phyloP scores from a whole-genome alignment of 2,329 filamentous ascomycete species.

The Thelonectria olida region DNA sequence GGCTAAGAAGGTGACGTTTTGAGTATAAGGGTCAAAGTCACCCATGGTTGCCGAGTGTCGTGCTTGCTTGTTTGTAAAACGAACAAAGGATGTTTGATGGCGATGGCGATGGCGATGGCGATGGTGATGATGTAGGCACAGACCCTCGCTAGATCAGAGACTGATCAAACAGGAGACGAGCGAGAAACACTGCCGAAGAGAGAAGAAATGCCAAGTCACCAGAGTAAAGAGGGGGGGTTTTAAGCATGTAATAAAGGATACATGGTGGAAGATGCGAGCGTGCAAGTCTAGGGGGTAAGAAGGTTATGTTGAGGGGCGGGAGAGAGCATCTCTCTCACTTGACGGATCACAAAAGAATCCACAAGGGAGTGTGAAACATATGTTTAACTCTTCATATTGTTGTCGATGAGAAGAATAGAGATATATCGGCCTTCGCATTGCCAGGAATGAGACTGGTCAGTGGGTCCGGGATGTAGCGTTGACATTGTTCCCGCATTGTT shows the following conservation, averaged over 20 bases:
- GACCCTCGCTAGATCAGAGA: neutral
- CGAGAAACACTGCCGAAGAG: neutral
- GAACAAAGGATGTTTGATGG: neutral
- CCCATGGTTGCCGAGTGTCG: constrained; percentile 29
- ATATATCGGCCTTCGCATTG: constrained; percentile 31
- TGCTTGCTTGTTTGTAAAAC: neutral
- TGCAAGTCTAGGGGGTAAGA: neutral
- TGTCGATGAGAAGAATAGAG: constrained; percentile 27
- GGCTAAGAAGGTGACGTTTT: constrained; percentile 48
- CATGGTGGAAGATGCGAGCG: neutral
- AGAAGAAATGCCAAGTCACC: neutral
- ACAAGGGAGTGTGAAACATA: constrained; percentile 8
- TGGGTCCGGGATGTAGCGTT: constrained; percentile 30
- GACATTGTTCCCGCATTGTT: constrained; percentile 50
- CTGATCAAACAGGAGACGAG: neutral
- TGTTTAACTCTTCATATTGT: constrained; percentile 33
- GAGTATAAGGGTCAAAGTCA: constrained; percentile 47
- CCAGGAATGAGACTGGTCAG: constrained; percentile 23
- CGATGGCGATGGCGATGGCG: neutral
- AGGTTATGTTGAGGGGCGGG: neutral
- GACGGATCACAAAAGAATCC: constrained; percentile 28
- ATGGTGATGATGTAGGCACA: neutral
- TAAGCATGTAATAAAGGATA: neutral
- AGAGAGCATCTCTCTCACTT: constrained; percentile 12
- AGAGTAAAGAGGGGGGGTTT: neutral